Evolutionary conservation across 495 filamentous ascomycete genomes (phyloP), one percentile per base, ranked within the genome.

Genomic region (Alectoria sarmentosa): DNA sequence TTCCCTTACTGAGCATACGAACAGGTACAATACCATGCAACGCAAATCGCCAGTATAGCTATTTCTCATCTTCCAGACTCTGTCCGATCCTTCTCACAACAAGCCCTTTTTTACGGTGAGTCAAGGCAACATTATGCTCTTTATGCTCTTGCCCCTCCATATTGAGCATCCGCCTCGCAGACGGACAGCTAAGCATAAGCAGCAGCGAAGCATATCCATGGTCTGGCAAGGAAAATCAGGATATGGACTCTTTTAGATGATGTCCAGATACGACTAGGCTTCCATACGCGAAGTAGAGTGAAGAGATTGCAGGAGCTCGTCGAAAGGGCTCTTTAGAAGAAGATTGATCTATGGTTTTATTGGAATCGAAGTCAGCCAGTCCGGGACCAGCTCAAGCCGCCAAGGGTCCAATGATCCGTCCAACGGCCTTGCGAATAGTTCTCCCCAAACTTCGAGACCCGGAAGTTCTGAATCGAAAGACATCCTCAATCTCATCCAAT

Each of bases 401-500:
- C 1, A 48, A 48, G 3, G 44, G 7, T 6, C 21, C 44, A 26
- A 9, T 4, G n/a, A 7, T 9, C n/a, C 44, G 5, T 48, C 21
- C 10, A 11, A 48, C n/a, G 9, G 10, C 44, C 44, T 26, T 48
- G 44, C n/a, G 44, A 48, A 26, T 26, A 4, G 44, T 8, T 10
- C 44, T 48, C n/a, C 21, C n/a, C 3, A 48, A 48, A 26, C 10
- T 48, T 26, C 44, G 21, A 23, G 44, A 48, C 11, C 21, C 44
- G 9, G n/a, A n/a, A 48, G 4, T 23, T 13, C n/a, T 52, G 9
- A 14, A 11, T 13, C 48, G 48, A 52, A 86, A 86, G 0, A 78
- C 80, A 17, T 78, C 78, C 46, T 86, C 79, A 65, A 88, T 86
- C 58, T 79, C 78, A 62, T 85, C 82, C 37, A 89, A 73, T 0